A percentile compares a stretch with the other conserved stretches of the same genome.
These are phyloP conservation scores for Trypanosoma platydactyli DNA, from an alignment of 208 protist genomes.

Conservation along the genomic window DNA sequence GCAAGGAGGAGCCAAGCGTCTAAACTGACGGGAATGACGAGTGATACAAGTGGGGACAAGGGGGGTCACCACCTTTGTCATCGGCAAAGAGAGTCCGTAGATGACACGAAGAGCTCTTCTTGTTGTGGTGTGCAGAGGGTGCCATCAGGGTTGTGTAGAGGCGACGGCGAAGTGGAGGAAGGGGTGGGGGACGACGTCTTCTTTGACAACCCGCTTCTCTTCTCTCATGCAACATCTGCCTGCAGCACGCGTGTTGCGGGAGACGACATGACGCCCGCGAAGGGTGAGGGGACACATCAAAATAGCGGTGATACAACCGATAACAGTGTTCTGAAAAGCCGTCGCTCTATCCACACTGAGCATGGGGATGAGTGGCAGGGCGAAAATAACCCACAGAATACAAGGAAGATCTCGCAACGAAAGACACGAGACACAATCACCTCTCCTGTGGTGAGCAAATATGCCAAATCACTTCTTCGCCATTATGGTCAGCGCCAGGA, in stretches of 20 bases:
- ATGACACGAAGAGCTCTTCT: not conserved
- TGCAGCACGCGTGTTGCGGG: not conserved
- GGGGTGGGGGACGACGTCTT: slow-evolving; percentile 14
- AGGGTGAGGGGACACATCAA: not conserved
- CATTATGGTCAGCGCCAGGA: slow-evolving; percentile 5
- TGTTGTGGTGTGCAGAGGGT: no score
- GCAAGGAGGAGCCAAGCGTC: slow-evolving; percentile 1
- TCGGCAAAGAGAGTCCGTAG: not conserved
- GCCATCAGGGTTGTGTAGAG: no score
- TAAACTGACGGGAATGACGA: not conserved
- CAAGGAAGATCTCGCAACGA: not conserved
- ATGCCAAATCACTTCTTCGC: slow-evolving; percentile 20
- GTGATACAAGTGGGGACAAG: not conserved
- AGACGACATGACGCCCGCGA: not conserved
- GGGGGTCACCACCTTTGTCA: not conserved
- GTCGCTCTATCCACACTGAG: not conserved
- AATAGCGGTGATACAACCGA: not conserved
- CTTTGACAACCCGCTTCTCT: slow-evolving; percentile 15
- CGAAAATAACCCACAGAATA: not conserved
- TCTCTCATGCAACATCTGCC: not conserved
- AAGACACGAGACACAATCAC: not conserved
- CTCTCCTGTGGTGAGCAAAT: slow-evolving; percentile 14
- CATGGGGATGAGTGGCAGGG: not conserved
- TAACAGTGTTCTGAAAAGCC: not conserved
- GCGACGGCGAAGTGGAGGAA: not conserved